Evolutionary conservation across 306 rosid species (phyloP).

Genomic region (Ochetophila trinervis): DNA sequence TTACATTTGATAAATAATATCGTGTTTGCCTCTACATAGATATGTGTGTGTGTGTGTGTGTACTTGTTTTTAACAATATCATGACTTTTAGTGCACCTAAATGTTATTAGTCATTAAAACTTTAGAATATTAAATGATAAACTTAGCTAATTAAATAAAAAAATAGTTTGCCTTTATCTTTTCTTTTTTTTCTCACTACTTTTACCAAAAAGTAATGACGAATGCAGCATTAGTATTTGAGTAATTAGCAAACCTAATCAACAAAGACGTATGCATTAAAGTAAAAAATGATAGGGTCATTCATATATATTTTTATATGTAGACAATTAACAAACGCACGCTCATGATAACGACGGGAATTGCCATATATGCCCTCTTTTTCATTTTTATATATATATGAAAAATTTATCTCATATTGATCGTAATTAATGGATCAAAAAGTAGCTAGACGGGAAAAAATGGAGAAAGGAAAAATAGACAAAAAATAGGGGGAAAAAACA

Average conservation of each 20-base stretch:
- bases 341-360: conserved; percentile 37
- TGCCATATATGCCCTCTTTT: conserved; percentile 6
- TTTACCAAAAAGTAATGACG: conserved; percentile 40
- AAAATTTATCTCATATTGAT: conserved; percentile 25
- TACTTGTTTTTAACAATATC: too few species aligned
- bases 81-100: conserved; percentile 3
- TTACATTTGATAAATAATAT: too few species aligned
- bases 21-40: too few species aligned
- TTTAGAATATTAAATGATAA: too few species aligned
- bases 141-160: background rate
- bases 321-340: conserved; percentile 28
- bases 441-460: conserved; percentile 15
- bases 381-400: background rate
- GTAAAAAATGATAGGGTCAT: conserved; percentile 26
- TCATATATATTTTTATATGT: conserved; percentile 11
- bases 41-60: too few species aligned
- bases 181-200: background rate
- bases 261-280: conserved; percentile 40
- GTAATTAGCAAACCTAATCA: conserved; percentile 37
- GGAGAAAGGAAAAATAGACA: background rate
- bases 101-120: too few species aligned
- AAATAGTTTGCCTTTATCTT: background rate
- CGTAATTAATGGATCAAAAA: conserved; percentile 38
- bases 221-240: conserved; percentile 19
- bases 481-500: background rate